Evolutionary conservation across 2,329 filamentous ascomycete genomes (phyloP).

Genomic region (Plenodomus biglobosus): DNA sequence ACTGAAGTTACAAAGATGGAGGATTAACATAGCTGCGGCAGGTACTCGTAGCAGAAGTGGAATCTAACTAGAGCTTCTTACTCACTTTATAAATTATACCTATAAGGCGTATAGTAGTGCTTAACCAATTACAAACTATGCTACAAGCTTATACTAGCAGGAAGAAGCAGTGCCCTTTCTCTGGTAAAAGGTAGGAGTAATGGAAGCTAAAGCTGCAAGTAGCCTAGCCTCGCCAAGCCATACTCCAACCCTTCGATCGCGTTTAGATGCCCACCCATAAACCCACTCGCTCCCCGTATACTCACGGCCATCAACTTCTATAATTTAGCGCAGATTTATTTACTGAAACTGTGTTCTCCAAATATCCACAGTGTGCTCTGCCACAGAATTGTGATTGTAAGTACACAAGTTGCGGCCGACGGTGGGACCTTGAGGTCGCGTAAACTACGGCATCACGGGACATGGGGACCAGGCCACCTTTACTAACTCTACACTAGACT

Average conservation of each 20-base stretch:
- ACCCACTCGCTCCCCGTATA: not conserved
- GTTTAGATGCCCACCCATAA: not conserved
- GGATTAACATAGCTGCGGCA: too few relatives aligned
- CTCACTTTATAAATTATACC: too few relatives aligned
- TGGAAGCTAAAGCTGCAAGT: not conserved
- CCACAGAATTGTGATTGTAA: not conserved
- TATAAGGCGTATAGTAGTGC: too few relatives aligned
- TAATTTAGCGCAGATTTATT: not conserved
- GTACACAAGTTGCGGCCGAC: slow-evolving; percentile 5
- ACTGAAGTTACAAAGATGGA: too few relatives aligned
- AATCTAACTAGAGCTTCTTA: too few relatives aligned
- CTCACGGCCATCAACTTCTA: not conserved
- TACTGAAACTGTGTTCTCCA: not conserved
- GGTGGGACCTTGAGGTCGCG: slow-evolving; percentile 3
- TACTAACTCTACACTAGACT: slow-evolving; percentile 9
- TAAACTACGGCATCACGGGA: slow-evolving; percentile 8
- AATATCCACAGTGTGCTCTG: not conserved
- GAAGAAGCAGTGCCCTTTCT: not conserved
- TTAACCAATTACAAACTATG: too few relatives aligned
- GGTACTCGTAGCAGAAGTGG: too few relatives aligned
- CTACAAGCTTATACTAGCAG: too few relatives aligned
- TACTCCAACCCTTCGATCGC: not conserved
- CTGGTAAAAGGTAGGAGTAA: not conserved
- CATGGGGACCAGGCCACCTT: slow-evolving; percentile 1
- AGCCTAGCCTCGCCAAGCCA: not conserved